Conservation (phyloP, 805 yeast genomes). For the Teunomyces stri region DNA sequence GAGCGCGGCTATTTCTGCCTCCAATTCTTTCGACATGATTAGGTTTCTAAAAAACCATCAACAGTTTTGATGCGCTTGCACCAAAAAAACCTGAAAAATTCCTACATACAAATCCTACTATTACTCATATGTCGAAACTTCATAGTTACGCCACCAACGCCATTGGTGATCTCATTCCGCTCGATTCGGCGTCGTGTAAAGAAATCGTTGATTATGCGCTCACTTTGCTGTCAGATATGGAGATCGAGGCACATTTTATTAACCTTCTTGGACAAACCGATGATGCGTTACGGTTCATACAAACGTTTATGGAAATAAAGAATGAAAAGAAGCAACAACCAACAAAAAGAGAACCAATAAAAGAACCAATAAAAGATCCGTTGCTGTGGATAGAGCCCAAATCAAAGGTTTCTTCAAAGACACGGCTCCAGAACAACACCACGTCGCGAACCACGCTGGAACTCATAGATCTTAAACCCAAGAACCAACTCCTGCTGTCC, state of each 20-base stretch:
- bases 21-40: conserved; percentile 15
- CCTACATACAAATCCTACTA: not conserved
- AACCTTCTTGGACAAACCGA: conserved; percentile 59
- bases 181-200: conserved; percentile 53
- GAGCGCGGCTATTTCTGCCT: conserved; percentile 29
- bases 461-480: conserved; percentile 40
- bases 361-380: not conserved
- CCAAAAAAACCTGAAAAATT: not conserved
- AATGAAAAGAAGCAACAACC: conserved; percentile 22
- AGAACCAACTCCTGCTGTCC: conserved; percentile 19
- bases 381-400: conserved; percentile 1
- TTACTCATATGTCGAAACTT: conserved; percentile 12
- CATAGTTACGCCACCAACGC: conserved; percentile 26
- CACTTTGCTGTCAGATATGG: conserved; percentile 44
- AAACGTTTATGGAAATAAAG: conserved; percentile 41
- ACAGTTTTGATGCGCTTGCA: too few species aligned
- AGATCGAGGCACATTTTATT: conserved; percentile 50
- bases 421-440: conserved; percentile 9
- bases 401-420: conserved; percentile 7
- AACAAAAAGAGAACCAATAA: conserved; percentile 9
- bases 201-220: conserved; percentile 57
- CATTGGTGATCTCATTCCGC: conserved; percentile 45
- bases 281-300: conserved; percentile 47
- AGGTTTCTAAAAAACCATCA: too few species aligned
- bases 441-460: conserved; percentile 47